phyloP scores from a whole-genome alignment of 129 eudicot species.

The Centella asiatica region DNA sequence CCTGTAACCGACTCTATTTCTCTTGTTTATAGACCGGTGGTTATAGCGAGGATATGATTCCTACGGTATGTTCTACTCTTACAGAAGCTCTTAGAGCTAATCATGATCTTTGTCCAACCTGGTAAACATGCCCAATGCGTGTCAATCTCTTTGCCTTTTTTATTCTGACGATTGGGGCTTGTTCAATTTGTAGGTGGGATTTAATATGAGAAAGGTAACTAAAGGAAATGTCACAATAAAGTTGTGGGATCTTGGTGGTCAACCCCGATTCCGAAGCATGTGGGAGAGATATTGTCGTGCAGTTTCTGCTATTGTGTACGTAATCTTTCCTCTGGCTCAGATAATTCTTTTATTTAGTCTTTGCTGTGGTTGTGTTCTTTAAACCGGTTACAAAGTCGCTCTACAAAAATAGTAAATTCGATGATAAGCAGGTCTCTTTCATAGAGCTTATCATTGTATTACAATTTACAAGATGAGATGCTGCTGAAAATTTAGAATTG shows the following conservation, averaged over 20 bases:
- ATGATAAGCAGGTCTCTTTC: too few species aligned
- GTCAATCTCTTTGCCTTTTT: not conserved
- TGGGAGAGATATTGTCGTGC: conserved; percentile 99
- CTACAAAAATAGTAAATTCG: too few species aligned
- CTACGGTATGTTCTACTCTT: conserved; percentile 75
- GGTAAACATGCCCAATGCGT: not conserved
- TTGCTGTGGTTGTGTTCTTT: too few species aligned
- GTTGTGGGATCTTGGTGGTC: conserved; percentile 99
- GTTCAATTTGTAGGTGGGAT: conserved; percentile 64
- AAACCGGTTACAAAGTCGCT: too few species aligned
- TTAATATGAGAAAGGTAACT: conserved; percentile 93
- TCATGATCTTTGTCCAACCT: not conserved
- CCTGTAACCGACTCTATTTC: conserved; percentile 6
- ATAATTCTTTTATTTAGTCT: too few species aligned
- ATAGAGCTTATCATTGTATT: too few species aligned
- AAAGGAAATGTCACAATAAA: conserved; percentile 98
- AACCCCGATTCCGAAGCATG: conserved; percentile 97
- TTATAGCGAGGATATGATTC: conserved; percentile 97
- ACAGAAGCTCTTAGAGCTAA: too few species aligned
- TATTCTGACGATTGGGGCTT: not conserved
- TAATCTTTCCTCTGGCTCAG: conserved; percentile 3
- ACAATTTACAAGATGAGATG: too few species aligned
- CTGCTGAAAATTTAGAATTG: too few species aligned
- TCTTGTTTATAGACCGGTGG: conserved; percentile 63
- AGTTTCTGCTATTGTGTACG: conserved; percentile 98